Evolutionary conservation across 352 stramenopile genomes (phyloP).

Genomic region (Pythium aphanidermatum): DNA sequence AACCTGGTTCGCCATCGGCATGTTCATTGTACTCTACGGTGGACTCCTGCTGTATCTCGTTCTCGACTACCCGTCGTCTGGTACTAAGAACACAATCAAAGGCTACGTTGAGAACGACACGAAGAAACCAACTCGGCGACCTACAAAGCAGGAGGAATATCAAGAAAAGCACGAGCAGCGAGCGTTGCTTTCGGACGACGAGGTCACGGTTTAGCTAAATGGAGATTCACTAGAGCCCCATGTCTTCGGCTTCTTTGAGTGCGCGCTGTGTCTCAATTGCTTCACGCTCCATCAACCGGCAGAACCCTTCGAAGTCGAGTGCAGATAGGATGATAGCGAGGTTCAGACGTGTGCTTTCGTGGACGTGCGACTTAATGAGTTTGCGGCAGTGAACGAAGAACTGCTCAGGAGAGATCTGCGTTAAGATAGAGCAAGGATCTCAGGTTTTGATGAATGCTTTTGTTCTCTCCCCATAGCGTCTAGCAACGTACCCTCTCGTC

Average conservation of each 20-base stretch:
- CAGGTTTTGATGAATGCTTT: background rate
- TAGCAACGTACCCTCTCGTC: slow-evolving; percentile 24
- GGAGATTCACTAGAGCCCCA: slow-evolving; percentile 47
- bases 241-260: slow-evolving; percentile 45
- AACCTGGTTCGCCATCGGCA: slow-evolving; percentile 9
- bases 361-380: slow-evolving; percentile 12
- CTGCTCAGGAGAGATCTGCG: slow-evolving; percentile 30
- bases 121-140: background rate
- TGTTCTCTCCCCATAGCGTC: background rate
- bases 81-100: slow-evolving; percentile 5
- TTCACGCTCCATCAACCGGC: slow-evolving; percentile 41
- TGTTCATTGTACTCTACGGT: slow-evolving; percentile 27
- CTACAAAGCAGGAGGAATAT: slow-evolving; percentile 2
- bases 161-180: slow-evolving; percentile 6
- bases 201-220: slow-evolving; percentile 15
- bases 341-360: slow-evolving; percentile 29
- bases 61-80: slow-evolving; percentile 35
- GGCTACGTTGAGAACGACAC: slow-evolving; percentile 6
- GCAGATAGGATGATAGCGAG: slow-evolving; percentile 41
- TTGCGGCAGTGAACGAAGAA: slow-evolving; percentile 45
- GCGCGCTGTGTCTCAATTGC: slow-evolving; percentile 39
- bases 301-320: slow-evolving; percentile 53
- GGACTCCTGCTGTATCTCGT: slow-evolving; percentile 49
- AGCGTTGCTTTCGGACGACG: slow-evolving; percentile 12
- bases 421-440: background rate